phyloP scores from a whole-genome alignment of 2,329 filamentous ascomycete genomes.

The Cylindrodendrum hubeiense region DNA sequence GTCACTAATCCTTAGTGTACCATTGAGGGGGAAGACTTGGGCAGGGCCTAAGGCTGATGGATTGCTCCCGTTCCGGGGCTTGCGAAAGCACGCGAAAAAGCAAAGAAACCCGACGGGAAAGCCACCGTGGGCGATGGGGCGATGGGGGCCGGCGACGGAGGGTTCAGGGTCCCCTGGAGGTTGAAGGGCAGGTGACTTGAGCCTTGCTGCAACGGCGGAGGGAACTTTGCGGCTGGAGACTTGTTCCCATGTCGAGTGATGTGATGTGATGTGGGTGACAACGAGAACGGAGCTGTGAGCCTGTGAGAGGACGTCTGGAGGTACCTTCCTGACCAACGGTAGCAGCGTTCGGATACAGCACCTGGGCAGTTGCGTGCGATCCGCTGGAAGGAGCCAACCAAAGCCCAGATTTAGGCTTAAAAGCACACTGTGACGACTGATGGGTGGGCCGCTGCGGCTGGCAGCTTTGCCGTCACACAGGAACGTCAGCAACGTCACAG shows the following conservation, averaged over 20 bases:
- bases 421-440: background rate
- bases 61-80: slow-evolving; percentile 10
- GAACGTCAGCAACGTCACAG: slow-evolving; percentile 15
- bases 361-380: background rate
- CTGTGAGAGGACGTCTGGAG: background rate
- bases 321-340: background rate
- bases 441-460: slow-evolving; percentile 4
- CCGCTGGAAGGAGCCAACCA: slow-evolving; percentile 10
- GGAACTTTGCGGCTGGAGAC: background rate
- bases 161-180: slow-evolving; percentile 4
- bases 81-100: slow-evolving; percentile 22
- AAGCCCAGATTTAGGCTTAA: background rate
- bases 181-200: slow-evolving; percentile 3
- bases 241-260: slow-evolving; percentile 7
- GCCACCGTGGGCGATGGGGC: background rate
- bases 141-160: slow-evolving; percentile 6
- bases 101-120: slow-evolving; percentile 18
- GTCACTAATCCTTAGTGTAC: slow-evolving; percentile 36
- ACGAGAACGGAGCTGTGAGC: background rate
- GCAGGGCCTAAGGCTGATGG: slow-evolving; percentile 3
- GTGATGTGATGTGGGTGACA: slow-evolving; percentile 24
- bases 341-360: background rate
- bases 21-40: slow-evolving; percentile 26
- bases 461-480: slow-evolving; percentile 9
- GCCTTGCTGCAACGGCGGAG: background rate